Percentiles rank a stretch among this genome's conserved stretches.
Conservation (phyloP, 805 yeast genomes). For the Teunomyces funiuensis region DNA sequence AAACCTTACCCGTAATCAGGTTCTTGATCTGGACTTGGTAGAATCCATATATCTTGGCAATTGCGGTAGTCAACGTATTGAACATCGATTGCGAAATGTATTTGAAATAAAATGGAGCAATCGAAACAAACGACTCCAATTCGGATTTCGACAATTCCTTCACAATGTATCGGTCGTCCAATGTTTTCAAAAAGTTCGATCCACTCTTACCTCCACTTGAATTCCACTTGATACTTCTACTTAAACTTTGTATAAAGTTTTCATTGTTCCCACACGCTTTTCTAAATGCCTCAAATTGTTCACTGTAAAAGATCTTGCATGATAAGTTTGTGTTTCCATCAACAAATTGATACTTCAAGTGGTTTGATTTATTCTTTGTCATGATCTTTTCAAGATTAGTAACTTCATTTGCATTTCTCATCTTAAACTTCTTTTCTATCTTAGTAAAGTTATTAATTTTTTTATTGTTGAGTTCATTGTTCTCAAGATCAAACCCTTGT, state of each 20-base stretch:
- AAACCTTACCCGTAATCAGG: constrained; percentile 68
- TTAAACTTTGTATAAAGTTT: constrained; percentile 80
- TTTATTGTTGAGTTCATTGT: constrained; percentile 30
- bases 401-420: constrained; percentile 21
- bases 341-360: constrained; percentile 86
- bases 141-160: constrained; percentile 88
- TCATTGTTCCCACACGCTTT: constrained; percentile 76
- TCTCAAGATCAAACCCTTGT: constrained; percentile 21
- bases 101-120: constrained; percentile 96
- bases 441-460: constrained; percentile 39
- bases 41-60: constrained; percentile 94
- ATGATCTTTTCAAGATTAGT: constrained; percentile 60
- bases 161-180: constrained; percentile 85
- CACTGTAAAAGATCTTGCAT: constrained; percentile 93
- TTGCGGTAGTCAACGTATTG: constrained; percentile 90
- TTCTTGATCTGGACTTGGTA: constrained; percentile 90
- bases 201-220: constrained; percentile 97
- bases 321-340: constrained; percentile 79
- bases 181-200: constrained; percentile 86
- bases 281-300: constrained; percentile 93
- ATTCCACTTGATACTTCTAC: constrained; percentile 94
- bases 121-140: constrained; percentile 87
- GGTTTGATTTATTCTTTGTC: constrained; percentile 83
- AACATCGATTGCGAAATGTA: constrained; percentile 94
- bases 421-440: constrained; percentile 42